Base-by-base conservation (phyloP, 495 filamentous ascomycete species). In the Penicillium maclennaniae region DNA sequence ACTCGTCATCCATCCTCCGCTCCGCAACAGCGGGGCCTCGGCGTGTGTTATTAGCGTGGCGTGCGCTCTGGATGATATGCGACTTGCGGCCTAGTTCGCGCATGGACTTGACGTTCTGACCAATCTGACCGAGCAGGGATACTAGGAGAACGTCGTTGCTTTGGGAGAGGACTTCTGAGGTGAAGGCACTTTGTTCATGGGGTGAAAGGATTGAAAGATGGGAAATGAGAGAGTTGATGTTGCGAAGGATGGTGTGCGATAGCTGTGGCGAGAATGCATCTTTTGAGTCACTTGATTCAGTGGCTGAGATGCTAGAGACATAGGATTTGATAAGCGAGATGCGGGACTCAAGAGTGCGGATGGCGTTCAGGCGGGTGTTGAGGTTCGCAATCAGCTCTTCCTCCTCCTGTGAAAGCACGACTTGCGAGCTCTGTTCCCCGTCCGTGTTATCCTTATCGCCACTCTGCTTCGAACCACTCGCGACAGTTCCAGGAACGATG, bases 271-370 rank as follows among this genome's bases (percentile, higher is more conserved):
- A 21, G 53, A 56, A 49, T 44, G 56, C 20, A 14, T 54, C 59
- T 10, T 67, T 62, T 15, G 66, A 58, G 25, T 69, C 73, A 14
- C 74, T 71, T 20, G 47, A 42, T 17, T 84, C 71, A 58, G 85
- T 80, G 20, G 79, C 81, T 0, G 83, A 88, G 6, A 93, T 79
- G 38, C 80, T 82, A 47, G 85, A 71, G 44, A 98, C 81, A 66
- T 97, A 97, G 34, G 80, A 79, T 55, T 84, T 86, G 49, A 97
- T 81, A 52, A 97, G 83, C 14, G 81, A 78, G 63, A 98, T 85
- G 42, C 95, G 87, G 15, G 86, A 82, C 62, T 91, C 85, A 47
- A 97, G 80, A 82, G 95, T 96, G 69, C 87, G 87, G 60, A 96
- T 84, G 23, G 95, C 92, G 69, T 97, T 98, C 37, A 84, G 77